Conservation (phyloP, 805 yeast species). For the Candida yuanshanica region DNA sequence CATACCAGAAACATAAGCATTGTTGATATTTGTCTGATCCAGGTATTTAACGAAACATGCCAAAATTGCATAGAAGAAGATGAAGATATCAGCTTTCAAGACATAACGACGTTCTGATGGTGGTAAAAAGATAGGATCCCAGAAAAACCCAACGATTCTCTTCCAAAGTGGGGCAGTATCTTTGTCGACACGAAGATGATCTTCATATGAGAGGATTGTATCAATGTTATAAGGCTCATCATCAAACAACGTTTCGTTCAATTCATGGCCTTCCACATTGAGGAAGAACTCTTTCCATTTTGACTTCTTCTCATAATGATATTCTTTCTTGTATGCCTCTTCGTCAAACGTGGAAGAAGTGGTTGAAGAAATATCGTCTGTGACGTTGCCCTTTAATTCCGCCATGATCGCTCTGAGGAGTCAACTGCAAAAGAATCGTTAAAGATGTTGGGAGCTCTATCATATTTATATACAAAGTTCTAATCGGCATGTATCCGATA, state of each 20-base stretch:
- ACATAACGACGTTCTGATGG: conserved; percentile 8
- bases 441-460: too few species aligned
- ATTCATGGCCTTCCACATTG: conserved; percentile 2
- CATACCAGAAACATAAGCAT: conserved; percentile 63
- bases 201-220: conserved; percentile 3
- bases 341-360: neutral
- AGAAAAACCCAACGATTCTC: conserved; percentile 5
- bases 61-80: conserved; percentile 7
- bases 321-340: neutral
- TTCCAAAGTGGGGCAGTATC: conserved; percentile 6
- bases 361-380: too few species aligned
- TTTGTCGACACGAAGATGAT: conserved; percentile 1
- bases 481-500: too few species aligned
- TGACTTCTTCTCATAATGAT: neutral
- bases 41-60: conserved; percentile 39
- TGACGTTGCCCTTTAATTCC: too few species aligned
- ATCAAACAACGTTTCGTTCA: conserved; percentile 6
- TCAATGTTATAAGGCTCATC: conserved; percentile 8
- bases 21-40: conserved; percentile 51
- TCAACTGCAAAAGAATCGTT: too few species aligned
- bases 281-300: conserved; percentile 3
- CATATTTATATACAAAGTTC: too few species aligned
- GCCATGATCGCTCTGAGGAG: too few species aligned
- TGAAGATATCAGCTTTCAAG: conserved; percentile 10
- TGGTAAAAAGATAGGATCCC: conserved; percentile 8